Conservation (phyloP, 75 land plant genomes). For the Pinus taeda region DNA sequence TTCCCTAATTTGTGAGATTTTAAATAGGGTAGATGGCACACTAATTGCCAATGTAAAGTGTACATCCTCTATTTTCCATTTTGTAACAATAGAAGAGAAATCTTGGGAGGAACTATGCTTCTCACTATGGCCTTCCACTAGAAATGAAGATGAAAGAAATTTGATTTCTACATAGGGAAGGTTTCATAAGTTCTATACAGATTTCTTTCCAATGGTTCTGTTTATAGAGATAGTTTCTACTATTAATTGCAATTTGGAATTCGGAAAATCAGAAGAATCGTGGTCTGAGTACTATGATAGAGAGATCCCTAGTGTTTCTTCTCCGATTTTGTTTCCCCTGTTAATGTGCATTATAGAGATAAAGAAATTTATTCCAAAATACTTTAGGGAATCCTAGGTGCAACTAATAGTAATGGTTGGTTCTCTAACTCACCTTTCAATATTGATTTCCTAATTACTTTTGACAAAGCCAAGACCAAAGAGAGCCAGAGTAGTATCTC, state of each 20-base stretch:
- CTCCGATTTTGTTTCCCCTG: conserved; percentile 28
- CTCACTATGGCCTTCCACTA: conserved; percentile 73
- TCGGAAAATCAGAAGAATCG: too few species aligned
- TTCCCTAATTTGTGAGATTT: conserved; percentile 63
- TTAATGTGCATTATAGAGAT: conserved; percentile 36
- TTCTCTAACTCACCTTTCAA: conserved; percentile 42
- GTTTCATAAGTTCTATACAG: too few species aligned
- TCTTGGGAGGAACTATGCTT: conserved; percentile 71
- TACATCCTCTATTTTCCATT: conserved; percentile 44
- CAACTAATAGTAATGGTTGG: conserved; percentile 20
- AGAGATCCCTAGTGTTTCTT: conserved; percentile 22
- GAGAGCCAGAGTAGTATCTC: conserved; percentile 4
- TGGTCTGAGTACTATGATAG: conserved; percentile 21
- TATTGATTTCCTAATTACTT: conserved; percentile 27
- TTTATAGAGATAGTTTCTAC: too few species aligned
- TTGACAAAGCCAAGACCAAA: conserved; percentile 5
- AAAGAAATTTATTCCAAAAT: conserved; percentile 16
- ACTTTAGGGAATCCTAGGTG: conserved; percentile 24
- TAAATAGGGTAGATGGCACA: conserved; percentile 64
- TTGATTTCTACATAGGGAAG: conserved; percentile 58
- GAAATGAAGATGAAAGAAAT: conserved; percentile 38
- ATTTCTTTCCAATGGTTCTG: too few species aligned
- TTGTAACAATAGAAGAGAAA: conserved; percentile 49
- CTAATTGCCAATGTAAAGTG: conserved; percentile 70
- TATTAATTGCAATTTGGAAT: too few species aligned